Evolutionary conservation across 352 stramenopile genomes (phyloP), one percentile per base, ranked within the genome.

Genomic region (Globisporangium lucens): DNA sequence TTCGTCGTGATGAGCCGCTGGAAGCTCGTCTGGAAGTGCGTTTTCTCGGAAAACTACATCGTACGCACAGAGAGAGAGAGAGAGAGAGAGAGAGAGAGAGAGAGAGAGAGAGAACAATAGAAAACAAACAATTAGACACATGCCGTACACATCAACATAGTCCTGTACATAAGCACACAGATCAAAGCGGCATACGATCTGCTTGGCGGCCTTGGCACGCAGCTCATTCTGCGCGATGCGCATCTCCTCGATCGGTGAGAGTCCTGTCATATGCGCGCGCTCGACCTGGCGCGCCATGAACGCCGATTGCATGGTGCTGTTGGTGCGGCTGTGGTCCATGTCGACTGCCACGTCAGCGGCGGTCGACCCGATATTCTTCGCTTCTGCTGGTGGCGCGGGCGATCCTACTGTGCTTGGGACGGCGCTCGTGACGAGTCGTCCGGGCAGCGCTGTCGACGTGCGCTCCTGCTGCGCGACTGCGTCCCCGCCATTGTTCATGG

Each of bases 161-260:
- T 55, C 43, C 0, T 51, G 24, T 24, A 20, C 56, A 33, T 33
- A 7, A 36, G 27, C 20, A 65, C 56, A 9, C 20, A 49, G 47
- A 27, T 3, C 8, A 56, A 66, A 71, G 30, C 33, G 7, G 30
- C 30, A 33, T 60, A 87, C 79, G 56, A 90, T 62, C 24, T 87
- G 79, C 2, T 78, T 76, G 8, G 84, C 84, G 2, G 79, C 87
- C 47, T 92, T 93, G 10, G 85, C 86, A 0, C 84, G 84, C 47
- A 93, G 63, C 69, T 94, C 86, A 65, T 89, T 89, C 65, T 94
- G 82, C n/a, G 79, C 87, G 51, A 93, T 74, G 17, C 79, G 82
- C 83, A 94, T 92, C 57, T 94, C 87, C 65, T 93, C 85, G 53
- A 94, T 94, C 0, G 87, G 85, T n/a, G 87, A 94, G 24, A 93